Conservation (phyloP, 192 early-diverging fungal genomes). For the Chytriomyces sp. region DNA sequence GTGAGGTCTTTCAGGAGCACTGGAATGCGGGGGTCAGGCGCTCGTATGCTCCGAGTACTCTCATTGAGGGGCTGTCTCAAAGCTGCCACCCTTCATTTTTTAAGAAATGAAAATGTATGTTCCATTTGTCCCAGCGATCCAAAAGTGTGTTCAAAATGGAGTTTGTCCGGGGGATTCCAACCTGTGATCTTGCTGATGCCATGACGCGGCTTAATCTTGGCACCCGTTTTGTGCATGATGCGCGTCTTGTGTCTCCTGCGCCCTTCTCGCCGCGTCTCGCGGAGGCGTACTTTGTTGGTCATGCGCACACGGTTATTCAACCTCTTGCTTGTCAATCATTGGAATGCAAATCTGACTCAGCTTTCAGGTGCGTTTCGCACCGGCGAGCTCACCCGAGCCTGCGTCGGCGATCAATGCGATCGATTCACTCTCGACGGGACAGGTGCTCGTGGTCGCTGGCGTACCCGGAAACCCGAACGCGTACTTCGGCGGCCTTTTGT, state of each 20-base stretch:
- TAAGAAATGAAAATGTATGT: no score
- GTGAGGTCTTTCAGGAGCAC: no score
- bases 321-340: background rate
- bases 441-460: constrained; percentile 48
- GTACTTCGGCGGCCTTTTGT: constrained; percentile 57
- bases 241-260: background rate
- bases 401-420: constrained; percentile 15
- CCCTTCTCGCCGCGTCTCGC: background rate
- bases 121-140: no score
- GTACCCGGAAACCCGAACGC: constrained; percentile 45
- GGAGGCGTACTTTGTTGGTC: background rate
- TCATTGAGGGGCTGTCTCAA: no score
- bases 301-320: constrained; percentile 6
- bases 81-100: no score
- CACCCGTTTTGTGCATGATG: constrained; percentile 11
- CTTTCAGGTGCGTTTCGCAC: background rate
- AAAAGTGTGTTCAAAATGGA: background rate
- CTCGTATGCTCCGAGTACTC: no score
- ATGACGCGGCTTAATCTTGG: constrained; percentile 37
- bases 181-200: constrained; percentile 54
- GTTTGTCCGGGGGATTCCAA: constrained; percentile 25
- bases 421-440: constrained; percentile 37
- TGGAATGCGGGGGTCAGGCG: no score
- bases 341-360: background rate
- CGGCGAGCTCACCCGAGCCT: background rate